These are phyloP conservation scores for Basidiobolus meristosporus DNA, from an alignment of 371 early-diverging fungal genomes.

Conservation along the genomic window DNA sequence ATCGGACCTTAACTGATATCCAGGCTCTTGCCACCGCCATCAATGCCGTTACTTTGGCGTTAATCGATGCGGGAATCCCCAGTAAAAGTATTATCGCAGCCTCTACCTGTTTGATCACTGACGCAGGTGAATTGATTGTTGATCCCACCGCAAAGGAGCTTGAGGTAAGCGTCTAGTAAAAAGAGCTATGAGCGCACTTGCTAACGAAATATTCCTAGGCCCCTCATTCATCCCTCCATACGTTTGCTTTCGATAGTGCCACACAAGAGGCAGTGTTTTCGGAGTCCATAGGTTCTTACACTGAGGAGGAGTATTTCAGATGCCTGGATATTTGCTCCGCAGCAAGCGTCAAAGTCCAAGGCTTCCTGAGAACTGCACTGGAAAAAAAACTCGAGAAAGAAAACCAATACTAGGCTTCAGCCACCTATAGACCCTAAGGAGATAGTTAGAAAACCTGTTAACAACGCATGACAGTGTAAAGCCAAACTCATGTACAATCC, in stretches of 20 bases:
- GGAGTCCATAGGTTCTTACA: conserved; percentile 49
- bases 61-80: conserved; percentile 85
- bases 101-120: conserved; percentile 39
- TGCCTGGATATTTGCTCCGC: conserved; percentile 20
- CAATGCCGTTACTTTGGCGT: conserved; percentile 67
- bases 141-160: conserved; percentile 66
- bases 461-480: too few relatives aligned
- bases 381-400: conserved; percentile 31
- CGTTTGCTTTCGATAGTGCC: conserved; percentile 58
- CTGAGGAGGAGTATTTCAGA: conserved; percentile 32
- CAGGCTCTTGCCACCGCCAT: conserved; percentile 55
- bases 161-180: conserved; percentile 17
- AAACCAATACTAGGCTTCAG: background rate
- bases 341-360: conserved; percentile 27
- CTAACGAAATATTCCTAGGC: conserved; percentile 8
- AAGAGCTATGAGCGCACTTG: background rate
- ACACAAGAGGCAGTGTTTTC: conserved; percentile 15
- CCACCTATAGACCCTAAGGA: too few relatives aligned
- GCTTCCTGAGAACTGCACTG: conserved; percentile 28
- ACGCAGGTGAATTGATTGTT: conserved; percentile 35
- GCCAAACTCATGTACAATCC: too few relatives aligned
- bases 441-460: too few relatives aligned
- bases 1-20: background rate
- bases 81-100: conserved; percentile 48
- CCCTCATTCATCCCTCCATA: conserved; percentile 50